Percentiles rank a stretch among this genome's conserved stretches.
Evolutionary conservation across 2,329 filamentous ascomycete species (phyloP).

Genomic region (Penicillium sp.): DNA sequence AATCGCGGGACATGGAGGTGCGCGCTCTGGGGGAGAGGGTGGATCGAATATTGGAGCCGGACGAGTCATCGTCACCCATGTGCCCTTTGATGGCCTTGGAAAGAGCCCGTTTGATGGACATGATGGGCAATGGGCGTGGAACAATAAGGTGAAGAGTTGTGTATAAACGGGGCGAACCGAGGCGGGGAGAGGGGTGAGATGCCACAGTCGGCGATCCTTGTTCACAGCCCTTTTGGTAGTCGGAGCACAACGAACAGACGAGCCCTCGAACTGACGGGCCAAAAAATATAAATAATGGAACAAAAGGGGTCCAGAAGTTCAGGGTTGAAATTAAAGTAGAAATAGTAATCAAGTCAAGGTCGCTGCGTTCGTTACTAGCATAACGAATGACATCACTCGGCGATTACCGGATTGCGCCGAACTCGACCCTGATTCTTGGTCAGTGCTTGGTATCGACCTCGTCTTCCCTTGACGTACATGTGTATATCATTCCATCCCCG

Average conservation of each 20-base stretch:
- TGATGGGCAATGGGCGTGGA: conserved; percentile 28
- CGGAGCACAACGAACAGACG: too few species aligned
- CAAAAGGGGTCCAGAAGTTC: too few species aligned
- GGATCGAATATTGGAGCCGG: conserved; percentile 21
- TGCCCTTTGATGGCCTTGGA: conserved; percentile 39
- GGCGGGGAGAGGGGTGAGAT: background rate
- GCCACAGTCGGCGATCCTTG: background rate
- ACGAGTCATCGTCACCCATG: conserved; percentile 26
- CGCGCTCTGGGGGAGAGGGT: conserved; percentile 18
- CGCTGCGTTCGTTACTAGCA: background rate
- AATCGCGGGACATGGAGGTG: conserved; percentile 16
- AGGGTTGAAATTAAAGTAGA: background rate
- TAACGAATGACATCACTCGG: background rate
- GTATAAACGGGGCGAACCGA: conserved; percentile 1
- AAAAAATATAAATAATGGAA: too few species aligned
- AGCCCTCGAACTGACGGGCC: too few species aligned
- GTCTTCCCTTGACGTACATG: background rate
- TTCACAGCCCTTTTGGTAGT: too few species aligned
- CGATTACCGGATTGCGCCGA: background rate
- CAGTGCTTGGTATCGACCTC: background rate
- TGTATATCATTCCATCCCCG: background rate
- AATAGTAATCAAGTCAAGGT: background rate
- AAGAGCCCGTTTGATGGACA: conserved; percentile 49
- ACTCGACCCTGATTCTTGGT: background rate
- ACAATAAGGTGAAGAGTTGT: background rate